Base-by-base conservation (phyloP, 2,329 filamentous ascomycete species). In the Trichoderma pleuroti region DNA sequence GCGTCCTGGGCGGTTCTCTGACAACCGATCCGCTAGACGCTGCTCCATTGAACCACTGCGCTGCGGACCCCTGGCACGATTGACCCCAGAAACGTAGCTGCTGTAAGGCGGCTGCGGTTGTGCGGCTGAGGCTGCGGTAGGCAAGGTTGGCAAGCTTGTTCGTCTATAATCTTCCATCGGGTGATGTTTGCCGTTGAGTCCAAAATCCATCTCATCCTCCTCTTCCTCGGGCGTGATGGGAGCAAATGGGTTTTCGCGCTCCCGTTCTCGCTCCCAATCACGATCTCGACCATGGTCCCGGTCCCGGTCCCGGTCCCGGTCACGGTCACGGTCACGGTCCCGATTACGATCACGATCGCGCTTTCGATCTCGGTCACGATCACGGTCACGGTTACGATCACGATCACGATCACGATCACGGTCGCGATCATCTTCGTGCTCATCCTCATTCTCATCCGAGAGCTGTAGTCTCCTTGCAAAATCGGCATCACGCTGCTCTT, bases 111-210 rank as follows among this genome's bases (percentile, higher is more conserved):
- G 84, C 82, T 11, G 77, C 76, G 70, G 70, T 39, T 73, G 73
- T 34, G 78, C 74, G 26, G 76, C 70, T 10, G 76, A 74, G 28
- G 72, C 59, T 32, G 71, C 36, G 16, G 71, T 68, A 57, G 76
- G 71, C 26, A 78, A 73, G 10, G 76, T 74, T 30, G 79, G 76
- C 36, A 79, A 75, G 80, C 66, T 72, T 7, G 67, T 62, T 24
- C 70, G 67, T 60, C 83, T 79, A 72, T 88, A 90, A 72, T 88
- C 83, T 32, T 91, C 87, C 71, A 89, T 89, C 84, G 89, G 85
- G 75, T 89, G 87, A 74, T 91, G 87, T 16, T 82, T 83, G 1
- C 83, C 81, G 72, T 89, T 89, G 56, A 68, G 39, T 26, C 86
- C 86, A 18, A 86, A 78, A 2, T 82, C 83, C 30, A 82, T 75